Base-by-base conservation (phyloP, 345 rosid genomes). In the Arabidopsis suecica region DNA sequence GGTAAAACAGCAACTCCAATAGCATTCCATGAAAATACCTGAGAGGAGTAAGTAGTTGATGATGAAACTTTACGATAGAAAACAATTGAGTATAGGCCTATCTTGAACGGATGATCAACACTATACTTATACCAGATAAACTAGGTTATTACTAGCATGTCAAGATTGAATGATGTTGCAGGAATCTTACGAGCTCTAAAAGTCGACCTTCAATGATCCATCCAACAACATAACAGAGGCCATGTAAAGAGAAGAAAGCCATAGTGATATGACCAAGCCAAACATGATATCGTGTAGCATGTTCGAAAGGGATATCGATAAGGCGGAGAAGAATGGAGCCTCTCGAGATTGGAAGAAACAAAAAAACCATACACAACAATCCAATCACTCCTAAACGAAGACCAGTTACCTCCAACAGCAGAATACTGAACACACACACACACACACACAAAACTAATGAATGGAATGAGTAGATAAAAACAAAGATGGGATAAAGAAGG, bases 241-340 rank as follows among this genome's bases (percentile, higher is more conserved):
- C 98, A 77, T 93, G 97, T 37, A 93, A 86, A 45, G 96, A 81
- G 74, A 91, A 91, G 56, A 94, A 75, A 42, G 80, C 49, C 96
- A 94, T 86, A 37, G 97, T 88, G 33, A 88, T 82, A 86, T 91
- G 90, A 47, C 97, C 98, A 78, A 94, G 80, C 98, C 98, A 93
- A 30, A 91, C 89, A 77, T 93, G 98, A 75, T 93, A 93, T 79
- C 80, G 80, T 18, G 93, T 87, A 12, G 97, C 98, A 77, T 91
- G 97, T 81, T 91, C 97, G 47, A 94, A 90, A 9, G 97, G 97
- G 82, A 94, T 86, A 69, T 91, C 91, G 34, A 88, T 58, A 28
- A 91, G 77, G 40, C 92, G 95, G 22, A 94, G 96, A 63, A 94
- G 89, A 76, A 88, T 66, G 1, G 98, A 94, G 50, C 98, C 97